phyloP scores from a whole-genome alignment of 2,329 filamentous ascomycete genomes.

The Karstenula rhodostoma region DNA sequence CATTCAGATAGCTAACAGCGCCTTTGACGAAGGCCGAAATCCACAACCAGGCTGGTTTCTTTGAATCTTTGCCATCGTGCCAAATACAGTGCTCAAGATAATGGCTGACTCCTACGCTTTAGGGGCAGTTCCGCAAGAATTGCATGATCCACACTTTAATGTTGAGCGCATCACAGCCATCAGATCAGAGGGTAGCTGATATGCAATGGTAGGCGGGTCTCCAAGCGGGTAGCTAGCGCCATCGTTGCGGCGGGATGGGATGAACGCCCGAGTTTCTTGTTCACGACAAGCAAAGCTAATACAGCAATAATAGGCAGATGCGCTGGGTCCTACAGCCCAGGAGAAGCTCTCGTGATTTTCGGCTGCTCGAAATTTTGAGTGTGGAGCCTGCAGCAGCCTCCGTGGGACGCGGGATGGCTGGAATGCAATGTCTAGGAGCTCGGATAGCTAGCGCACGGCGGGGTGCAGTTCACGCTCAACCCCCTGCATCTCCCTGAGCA shows the following conservation, averaged over 20 bases:
- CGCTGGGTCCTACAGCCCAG: background rate
- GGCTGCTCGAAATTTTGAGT: background rate
- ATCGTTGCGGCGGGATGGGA: background rate
- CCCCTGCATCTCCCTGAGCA: background rate
- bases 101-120: background rate
- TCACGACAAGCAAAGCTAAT: background rate
- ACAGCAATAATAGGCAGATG: background rate
- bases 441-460: background rate
- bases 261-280: background rate
- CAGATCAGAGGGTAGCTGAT: background rate
- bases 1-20: background rate
- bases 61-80: background rate
- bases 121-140: background rate
- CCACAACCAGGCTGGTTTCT: background rate
- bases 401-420: background rate
- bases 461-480: background rate
- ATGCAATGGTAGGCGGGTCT: background rate
- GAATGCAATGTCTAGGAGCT: background rate
- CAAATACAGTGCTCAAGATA: background rate
- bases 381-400: background rate
- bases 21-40: background rate
- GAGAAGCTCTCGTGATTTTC: background rate
- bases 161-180: background rate
- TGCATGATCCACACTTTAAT: background rate
- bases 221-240: background rate